A percentile compares a stretch with the other conserved stretches of the same genome.
Conservation (phyloP, 768 basidiomycete genomes). For the Filobasidium wieringae region DNA sequence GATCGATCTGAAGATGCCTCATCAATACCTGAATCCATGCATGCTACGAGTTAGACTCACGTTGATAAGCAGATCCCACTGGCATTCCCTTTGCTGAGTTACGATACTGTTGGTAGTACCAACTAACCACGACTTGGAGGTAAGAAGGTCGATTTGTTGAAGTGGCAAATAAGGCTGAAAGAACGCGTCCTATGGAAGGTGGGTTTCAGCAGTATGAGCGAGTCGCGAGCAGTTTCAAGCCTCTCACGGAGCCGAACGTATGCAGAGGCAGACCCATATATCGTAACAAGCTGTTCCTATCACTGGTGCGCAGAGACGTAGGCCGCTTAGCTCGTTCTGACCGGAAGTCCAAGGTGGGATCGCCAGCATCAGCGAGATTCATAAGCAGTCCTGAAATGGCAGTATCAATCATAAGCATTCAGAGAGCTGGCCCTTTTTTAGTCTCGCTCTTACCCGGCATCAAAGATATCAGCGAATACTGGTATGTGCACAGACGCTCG, state of each 20-base stretch:
- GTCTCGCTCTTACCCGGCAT: slow-evolving; percentile 55
- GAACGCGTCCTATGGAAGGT: slow-evolving; percentile 58
- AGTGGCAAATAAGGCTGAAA: slow-evolving; percentile 96
- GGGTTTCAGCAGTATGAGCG: neutral
- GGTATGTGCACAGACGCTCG: slow-evolving; percentile 88
- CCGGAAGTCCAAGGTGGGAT: slow-evolving; percentile 58
- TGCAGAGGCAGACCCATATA: slow-evolving; percentile 90
- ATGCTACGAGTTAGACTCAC: slow-evolving; percentile 42
- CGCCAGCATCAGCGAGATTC: slow-evolving; percentile 80
- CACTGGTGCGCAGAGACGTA: slow-evolving; percentile 72
- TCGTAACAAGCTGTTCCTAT: slow-evolving; percentile 76
- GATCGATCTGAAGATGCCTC: slow-evolving; percentile 55
- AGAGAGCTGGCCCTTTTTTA: slow-evolving; percentile 37
- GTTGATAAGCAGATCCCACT: slow-evolving; percentile 74
- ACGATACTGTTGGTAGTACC: slow-evolving; percentile 90
- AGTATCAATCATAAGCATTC: slow-evolving; percentile 70
- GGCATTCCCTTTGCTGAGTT: slow-evolving; percentile 70
- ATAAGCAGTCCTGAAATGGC: slow-evolving; percentile 75
- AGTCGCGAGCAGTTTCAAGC: neutral
- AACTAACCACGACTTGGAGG: slow-evolving; percentile 65
- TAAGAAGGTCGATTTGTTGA: slow-evolving; percentile 82
- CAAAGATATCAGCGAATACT: slow-evolving; percentile 89
- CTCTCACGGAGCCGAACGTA: slow-evolving; percentile 70
- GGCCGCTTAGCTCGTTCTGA: slow-evolving; percentile 58
- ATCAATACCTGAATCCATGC: neutral